Evolutionary conservation across 1,284 basidiomycete species (phyloP), one percentile per base, ranked within the genome.

Genomic region (Apiotrichum domesticum): DNA sequence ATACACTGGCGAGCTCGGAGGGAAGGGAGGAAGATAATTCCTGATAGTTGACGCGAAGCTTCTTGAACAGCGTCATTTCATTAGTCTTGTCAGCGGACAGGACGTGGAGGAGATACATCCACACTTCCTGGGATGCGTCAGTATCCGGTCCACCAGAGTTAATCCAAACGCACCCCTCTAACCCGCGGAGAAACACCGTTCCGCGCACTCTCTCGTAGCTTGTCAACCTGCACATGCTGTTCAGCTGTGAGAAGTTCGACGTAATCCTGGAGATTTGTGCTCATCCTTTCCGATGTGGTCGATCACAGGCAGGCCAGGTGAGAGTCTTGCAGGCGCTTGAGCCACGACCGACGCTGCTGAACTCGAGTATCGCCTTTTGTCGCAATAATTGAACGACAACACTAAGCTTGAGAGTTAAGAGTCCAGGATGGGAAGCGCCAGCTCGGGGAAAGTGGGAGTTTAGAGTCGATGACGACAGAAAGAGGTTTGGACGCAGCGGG

Each of bases 41-140:
- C 29, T 64, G 56, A 57, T 75, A 76, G 14, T 60, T 56, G 3
- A 62, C 58, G 8, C 64, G 62, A 10, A 75, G 64, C 6, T 64
- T 57, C 42, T 71, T 62, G 49, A 74, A 63, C 3, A 67, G 65
- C 7, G 70, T 69, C 49, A 73, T 71, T 58, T 75, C 74, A 35
- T 68, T 59, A 6, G 74, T 75, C 63, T 73, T 74, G 59, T 76
- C 72, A 3, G 66, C 58, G 3, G 66, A 66, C 3, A 76, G 60
- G 3, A 75, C 71, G 42, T 63, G 61, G 35, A 76, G 70, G n/a
- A 76, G 73, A 54, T 76, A 76, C 65, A 76, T 65, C 74, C 74
- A 76, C 8, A 75, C 74, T 65, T 76, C 74, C 70, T 75, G 58
- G 8, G 15, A 13, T 15, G 8, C 0, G 39, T 49, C 21, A 55